A percentile compares a stretch with the other conserved stretches of the same genome.
phyloP scores from a whole-genome alignment of 2,329 filamentous ascomycete species.

The Periconia digitata region DNA sequence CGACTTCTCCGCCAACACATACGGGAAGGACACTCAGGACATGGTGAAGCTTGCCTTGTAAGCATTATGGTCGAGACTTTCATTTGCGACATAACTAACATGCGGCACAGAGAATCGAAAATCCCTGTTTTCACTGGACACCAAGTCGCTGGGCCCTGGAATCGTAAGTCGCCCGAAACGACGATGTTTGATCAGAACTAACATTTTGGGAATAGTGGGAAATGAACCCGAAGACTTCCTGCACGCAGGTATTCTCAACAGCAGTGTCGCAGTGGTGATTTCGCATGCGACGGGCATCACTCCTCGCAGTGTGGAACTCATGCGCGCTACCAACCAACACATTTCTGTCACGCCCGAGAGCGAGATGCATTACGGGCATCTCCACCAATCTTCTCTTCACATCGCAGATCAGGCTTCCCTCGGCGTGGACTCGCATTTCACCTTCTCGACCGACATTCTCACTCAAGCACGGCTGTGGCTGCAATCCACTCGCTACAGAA shows the following conservation, averaged over 20 bases:
- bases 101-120: too few relatives aligned
- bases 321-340: constrained; percentile 55
- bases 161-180: constrained; percentile 5
- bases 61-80: too few relatives aligned
- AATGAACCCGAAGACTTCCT: constrained; percentile 43
- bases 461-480: constrained; percentile 58
- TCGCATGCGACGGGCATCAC: constrained; percentile 55
- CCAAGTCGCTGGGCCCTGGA: constrained; percentile 22
- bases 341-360: constrained; percentile 62
- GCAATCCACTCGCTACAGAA: constrained; percentile 46
- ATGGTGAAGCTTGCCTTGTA: too few relatives aligned
- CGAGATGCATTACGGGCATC: constrained; percentile 62
- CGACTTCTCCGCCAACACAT: too few relatives aligned
- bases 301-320: constrained; percentile 42
- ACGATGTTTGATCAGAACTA: background rate
- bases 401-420: constrained; percentile 56
- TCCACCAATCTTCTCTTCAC: constrained; percentile 47
- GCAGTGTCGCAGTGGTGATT: constrained; percentile 53
- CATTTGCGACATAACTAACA: too few relatives aligned
- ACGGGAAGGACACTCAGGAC: too few relatives aligned
- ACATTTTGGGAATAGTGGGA: background rate
- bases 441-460: constrained; percentile 51
- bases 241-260: constrained; percentile 40
- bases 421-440: constrained; percentile 59
- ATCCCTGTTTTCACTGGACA: too few relatives aligned